Evolutionary conservation across 139 green algal species (phyloP), one percentile per base, ranked within the genome.

Genomic region (Mesotaenium endlicherianum): DNA sequence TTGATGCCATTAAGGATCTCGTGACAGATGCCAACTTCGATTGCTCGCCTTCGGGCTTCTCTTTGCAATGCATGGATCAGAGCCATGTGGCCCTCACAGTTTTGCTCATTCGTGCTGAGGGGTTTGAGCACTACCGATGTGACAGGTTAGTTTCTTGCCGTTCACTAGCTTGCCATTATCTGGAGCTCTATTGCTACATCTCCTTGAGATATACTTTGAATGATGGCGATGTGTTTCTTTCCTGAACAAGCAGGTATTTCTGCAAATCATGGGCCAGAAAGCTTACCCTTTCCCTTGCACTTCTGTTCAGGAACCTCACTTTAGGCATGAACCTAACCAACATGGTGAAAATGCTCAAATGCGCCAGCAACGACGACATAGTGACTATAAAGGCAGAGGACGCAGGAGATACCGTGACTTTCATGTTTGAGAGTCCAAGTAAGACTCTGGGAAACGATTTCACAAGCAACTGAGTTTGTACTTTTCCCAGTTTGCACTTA

Each of bases 21-120:
- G 94, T 98, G 14, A 95, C 92, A 6, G 95, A 99, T 84, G 95
- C 94, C 64, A 99, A 99, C 91, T 98, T 98, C 72, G 96, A 99
- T 81, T 97, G 95, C 89, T 94, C 86, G 72, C 74, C 75, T 70
- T 91, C 86, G 17, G 95, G 95, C 30, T 96, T 98, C 84, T 84
- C 75, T 14, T 87, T 99, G 45, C 84, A 99, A 81, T 95, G 95
- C 0, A 99, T 99, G 97, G 97, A 99, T 91, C 94, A 91, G 20
- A 96, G 91, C 30, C 97, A 99, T 86, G 97, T 99, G 0, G 96
- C 93, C 36, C 90, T 99, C 26, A 94, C 98, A 1, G 20, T 93
- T 2, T 82, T 99, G 6, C 53, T 89, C 0, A 86, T 99, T 49
- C 88, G 92, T 1, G 80, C 89, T 30, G 96, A 99, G 67, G 96